Conservation (phyloP, 306 rosid species). For the Ormosia semicastrata region DNA sequence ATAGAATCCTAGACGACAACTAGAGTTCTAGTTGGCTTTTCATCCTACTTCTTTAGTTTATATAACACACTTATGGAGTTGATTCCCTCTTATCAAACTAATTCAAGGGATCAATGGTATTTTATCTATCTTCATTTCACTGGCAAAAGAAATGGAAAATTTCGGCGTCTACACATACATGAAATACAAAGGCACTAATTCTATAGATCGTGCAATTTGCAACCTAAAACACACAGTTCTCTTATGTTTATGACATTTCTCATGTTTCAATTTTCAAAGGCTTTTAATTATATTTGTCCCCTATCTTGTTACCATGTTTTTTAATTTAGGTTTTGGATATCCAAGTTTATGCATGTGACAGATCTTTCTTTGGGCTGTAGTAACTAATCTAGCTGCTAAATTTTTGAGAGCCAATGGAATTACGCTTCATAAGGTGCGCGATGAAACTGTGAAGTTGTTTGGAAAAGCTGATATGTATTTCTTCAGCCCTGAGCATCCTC, state of each 20-base stretch:
- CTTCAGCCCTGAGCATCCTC: conserved; percentile 66
- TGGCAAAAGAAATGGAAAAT: background rate
- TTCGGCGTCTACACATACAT: background rate
- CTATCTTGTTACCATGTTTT: background rate
- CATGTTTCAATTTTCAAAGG: background rate
- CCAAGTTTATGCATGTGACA: conserved; percentile 20
- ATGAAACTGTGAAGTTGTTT: conserved; percentile 54
- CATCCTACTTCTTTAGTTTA: background rate
- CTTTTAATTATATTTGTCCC: background rate
- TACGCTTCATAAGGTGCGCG: conserved; percentile 63
- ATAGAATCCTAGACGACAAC: background rate
- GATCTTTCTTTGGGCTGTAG: conserved; percentile 33
- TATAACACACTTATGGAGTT: background rate
- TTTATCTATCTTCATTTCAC: background rate
- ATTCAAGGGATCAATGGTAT: background rate
- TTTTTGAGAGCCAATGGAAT: conserved; percentile 61
- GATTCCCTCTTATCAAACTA: background rate
- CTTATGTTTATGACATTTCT: background rate
- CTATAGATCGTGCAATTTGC: background rate
- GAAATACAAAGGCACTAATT: background rate
- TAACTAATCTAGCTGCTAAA: conserved; percentile 62
- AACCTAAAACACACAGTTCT: background rate
- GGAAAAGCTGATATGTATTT: conserved; percentile 48
- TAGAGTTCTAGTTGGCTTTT: background rate
- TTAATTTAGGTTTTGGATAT: conserved; percentile 9